Percentiles rank a stretch among this genome's conserved stretches.
Conservation (phyloP, 306 rosid species). For the Astragalus membranaceus region DNA sequence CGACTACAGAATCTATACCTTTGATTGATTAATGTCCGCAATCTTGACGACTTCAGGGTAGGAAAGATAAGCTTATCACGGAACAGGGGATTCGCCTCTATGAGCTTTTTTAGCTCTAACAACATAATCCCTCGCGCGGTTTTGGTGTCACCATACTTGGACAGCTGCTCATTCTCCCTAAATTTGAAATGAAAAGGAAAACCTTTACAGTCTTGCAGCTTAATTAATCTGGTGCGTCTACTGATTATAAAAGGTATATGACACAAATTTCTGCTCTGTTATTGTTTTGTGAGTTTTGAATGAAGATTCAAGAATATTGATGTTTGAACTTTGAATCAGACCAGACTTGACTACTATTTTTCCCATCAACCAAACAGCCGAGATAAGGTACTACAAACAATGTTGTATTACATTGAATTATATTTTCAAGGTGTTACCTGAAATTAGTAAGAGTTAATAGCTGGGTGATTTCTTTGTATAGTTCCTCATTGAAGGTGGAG, state of each 20-base stretch:
- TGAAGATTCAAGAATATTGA: slow-evolving; percentile 13
- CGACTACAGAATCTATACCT: slow-evolving; percentile 42
- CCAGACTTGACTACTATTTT: not conserved
- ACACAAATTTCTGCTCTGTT: not conserved
- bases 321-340: not conserved
- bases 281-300: not conserved
- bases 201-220: not conserved
- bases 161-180: slow-evolving; percentile 84
- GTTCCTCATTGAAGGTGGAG: slow-evolving; percentile 71
- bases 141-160: slow-evolving; percentile 81
- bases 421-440: slow-evolving; percentile 47
- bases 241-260: not conserved
- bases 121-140: slow-evolving; percentile 80
- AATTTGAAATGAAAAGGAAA: slow-evolving; percentile 18
- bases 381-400: not conserved
- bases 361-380: not conserved
- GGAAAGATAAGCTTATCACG: slow-evolving; percentile 82
- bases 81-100: slow-evolving; percentile 80
- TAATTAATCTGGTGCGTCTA: not conserved
- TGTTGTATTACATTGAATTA: not conserved
- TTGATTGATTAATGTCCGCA: slow-evolving; percentile 77
- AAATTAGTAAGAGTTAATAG: slow-evolving; percentile 68
- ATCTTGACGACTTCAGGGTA: slow-evolving; percentile 58
- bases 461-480: slow-evolving; percentile 84
- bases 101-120: slow-evolving; percentile 73